Evolutionary conservation across 768 basidiomycete species (phyloP), one percentile per base, ranked within the genome.

Genomic region (Suillus variegatus): DNA sequence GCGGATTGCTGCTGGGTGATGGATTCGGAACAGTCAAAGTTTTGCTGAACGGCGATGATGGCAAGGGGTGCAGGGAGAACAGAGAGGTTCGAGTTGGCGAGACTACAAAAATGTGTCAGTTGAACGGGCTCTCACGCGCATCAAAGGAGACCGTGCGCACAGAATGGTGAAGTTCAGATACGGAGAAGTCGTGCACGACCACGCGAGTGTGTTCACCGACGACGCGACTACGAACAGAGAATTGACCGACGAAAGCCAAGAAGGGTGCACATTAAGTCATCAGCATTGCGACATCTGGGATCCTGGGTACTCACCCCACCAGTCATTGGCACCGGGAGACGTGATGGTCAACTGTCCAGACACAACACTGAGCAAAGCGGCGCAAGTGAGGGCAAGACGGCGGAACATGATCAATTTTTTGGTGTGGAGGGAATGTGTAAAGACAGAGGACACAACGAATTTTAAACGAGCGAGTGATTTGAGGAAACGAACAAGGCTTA

Each of bases 21-120:
- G 25, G 74, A 71, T 69, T 82, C 78, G 10, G 88, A 89, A 76
- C 89, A 90, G 57, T 88, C 83, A 61, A 77, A 85, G 76, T 87
- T 87, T 63, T 83, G 69, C 66, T 88, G 73, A 60, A 82, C 74
- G 41, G 86, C 75, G 44, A 90, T 80, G 75, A 84, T 74, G 56
- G 71, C 68, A 6, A 71, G 61, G 32, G 86, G 79, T 2, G 79
- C 66, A 10, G 69, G 16, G 54, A 85, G 77, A 65, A 87, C 69
- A 22, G 72, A 64, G 0, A 68, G 70, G 74, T 85, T 70, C 56
- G 80, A 66, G 75, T 86, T 86, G 66, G 80, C 73, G 65, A 87
- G 66, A 44, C 84, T 87, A 51, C 2, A 36, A 58, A 61, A 16
- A 62, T 20, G 16, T 54, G 64, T 72, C 16, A 69, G 67, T 52